Evolutionary conservation across 352 stramenopile species (phyloP).

Genomic region (Phytophthora uliginosa): DNA sequence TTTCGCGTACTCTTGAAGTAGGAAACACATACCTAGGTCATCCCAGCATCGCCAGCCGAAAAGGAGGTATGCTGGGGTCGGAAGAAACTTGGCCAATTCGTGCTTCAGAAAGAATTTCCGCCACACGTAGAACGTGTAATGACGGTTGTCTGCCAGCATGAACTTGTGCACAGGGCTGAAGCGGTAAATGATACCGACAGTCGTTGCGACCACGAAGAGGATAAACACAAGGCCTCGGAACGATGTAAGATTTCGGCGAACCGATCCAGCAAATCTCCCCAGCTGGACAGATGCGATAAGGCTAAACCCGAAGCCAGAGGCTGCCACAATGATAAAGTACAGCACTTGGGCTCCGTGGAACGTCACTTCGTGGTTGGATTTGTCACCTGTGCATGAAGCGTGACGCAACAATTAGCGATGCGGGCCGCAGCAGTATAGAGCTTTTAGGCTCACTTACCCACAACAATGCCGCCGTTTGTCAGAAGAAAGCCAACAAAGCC

Average conservation of each 20-base stretch:
- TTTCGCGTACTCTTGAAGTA: not conserved
- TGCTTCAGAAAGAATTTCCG: conserved; percentile 88
- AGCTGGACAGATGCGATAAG: conserved; percentile 51
- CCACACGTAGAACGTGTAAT: conserved; percentile 96
- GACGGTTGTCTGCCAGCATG: conserved; percentile 92
- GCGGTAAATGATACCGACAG: conserved; percentile 56
- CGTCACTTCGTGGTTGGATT: conserved; percentile 81
- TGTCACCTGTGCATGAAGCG: conserved; percentile 65
- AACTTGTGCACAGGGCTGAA: conserved; percentile 92
- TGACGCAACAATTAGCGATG: not conserved
- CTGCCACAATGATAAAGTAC: conserved; percentile 79
- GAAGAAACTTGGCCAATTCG: conserved; percentile 72
- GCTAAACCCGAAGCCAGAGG: conserved; percentile 66
- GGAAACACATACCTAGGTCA: conserved; percentile 58
- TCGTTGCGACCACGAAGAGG: conserved; percentile 12
- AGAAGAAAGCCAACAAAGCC: conserved; percentile 74
- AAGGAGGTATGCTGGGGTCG: conserved; percentile 67
- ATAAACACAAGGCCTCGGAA: conserved; percentile 49
- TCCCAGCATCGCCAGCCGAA: conserved; percentile 71
- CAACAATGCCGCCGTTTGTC: conserved; percentile 83
- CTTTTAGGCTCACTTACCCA: conserved; percentile 51
- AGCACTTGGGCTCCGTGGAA: conserved; percentile 83
- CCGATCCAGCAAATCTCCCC: conserved; percentile 40
- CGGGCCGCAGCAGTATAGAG: not conserved
- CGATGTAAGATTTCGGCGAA: conserved; percentile 48